Percentiles rank a stretch among this genome's conserved stretches.
phyloP scores from a whole-genome alignment of 2,329 filamentous ascomycete genomes.

The Stemphylium beticola region DNA sequence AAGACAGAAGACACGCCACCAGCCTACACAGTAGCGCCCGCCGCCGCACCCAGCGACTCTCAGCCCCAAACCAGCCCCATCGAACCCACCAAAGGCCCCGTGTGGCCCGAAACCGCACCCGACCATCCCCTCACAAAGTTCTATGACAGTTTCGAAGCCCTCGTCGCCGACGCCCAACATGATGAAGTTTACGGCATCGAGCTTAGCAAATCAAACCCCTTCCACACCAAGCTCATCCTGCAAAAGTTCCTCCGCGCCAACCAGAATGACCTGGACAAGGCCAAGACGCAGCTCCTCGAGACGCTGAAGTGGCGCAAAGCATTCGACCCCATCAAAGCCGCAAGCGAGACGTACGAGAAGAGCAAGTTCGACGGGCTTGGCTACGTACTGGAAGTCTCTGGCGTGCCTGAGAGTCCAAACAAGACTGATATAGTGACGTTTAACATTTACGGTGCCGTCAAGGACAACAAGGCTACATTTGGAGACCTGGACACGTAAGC shows the following conservation, averaged over 20 bases:
- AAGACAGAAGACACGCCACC: not conserved
- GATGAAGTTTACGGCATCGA: conserved; percentile 87
- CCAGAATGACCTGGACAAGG: conserved; percentile 73
- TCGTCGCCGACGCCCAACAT: conserved; percentile 66
- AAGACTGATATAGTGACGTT: conserved; percentile 77
- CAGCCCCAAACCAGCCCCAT: conserved; percentile 4
- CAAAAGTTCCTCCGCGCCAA: conserved; percentile 96
- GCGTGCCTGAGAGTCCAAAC: conserved; percentile 58
- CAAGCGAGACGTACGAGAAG: conserved; percentile 66
- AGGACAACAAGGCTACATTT: conserved; percentile 81
- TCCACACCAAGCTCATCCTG: conserved; percentile 81
- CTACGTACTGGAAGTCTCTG: conserved; percentile 75
- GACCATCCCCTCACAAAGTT: conserved; percentile 61
- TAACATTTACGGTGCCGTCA: conserved; percentile 91
- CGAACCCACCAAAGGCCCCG: conserved; percentile 18
- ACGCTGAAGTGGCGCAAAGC: conserved; percentile 84
- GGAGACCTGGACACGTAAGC: conserved; percentile 76
- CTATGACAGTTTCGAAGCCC: conserved; percentile 62
- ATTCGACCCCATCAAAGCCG: conserved; percentile 71
- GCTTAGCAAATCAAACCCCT: conserved; percentile 60
- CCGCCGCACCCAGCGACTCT: conserved; percentile 4
- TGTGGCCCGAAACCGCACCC: conserved; percentile 46
- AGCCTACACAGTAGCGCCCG: not conserved
- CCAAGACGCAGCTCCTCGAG: conserved; percentile 77
- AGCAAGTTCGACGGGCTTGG: conserved; percentile 79